Evolutionary conservation across 2,329 filamentous ascomycete species (phyloP).

Genomic region (Aschersonia sp.): DNA sequence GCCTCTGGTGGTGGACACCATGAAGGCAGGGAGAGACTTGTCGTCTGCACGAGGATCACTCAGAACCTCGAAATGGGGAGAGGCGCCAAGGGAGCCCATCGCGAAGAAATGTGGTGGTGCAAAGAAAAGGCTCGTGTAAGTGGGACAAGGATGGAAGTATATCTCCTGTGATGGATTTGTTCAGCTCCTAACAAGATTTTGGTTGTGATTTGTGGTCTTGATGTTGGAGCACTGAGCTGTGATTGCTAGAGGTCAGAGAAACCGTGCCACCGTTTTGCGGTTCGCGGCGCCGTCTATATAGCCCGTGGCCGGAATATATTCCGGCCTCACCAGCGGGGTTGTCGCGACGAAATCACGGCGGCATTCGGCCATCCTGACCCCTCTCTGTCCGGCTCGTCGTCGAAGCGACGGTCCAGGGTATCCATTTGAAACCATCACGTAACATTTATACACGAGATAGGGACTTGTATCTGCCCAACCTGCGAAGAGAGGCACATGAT

Average conservation of each 20-base stretch:
- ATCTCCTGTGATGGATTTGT: too few species aligned
- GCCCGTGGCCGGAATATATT: constrained; percentile 32
- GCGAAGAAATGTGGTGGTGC: constrained; percentile 5
- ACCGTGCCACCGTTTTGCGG: constrained; percentile 6
- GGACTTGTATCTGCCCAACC: too few species aligned
- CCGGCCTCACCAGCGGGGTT: constrained; percentile 24
- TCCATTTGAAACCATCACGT: too few species aligned
- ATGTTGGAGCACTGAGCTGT: neutral
- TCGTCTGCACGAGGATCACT: constrained; percentile 48
- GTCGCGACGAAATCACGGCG: too few species aligned
- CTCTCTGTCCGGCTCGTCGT: neutral
- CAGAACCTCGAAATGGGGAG: constrained; percentile 41
- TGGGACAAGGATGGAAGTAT: neutral
- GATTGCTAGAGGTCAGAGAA: neutral
- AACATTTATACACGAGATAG: too few species aligned
- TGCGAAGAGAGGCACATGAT: too few species aligned
- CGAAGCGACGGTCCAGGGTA: neutral
- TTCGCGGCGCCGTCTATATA: constrained; percentile 27
- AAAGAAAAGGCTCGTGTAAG: neutral
- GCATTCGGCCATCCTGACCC: neutral
- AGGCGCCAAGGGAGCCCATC: constrained; percentile 26
- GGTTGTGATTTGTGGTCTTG: too few species aligned
- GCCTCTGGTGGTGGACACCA: constrained; percentile 61
- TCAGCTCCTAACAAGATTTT: too few species aligned
- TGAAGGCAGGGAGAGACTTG: constrained; percentile 55